Evolutionary conservation across 179 eudicot genomes (phyloP).

Genomic region (Carnegiea gigantea): DNA sequence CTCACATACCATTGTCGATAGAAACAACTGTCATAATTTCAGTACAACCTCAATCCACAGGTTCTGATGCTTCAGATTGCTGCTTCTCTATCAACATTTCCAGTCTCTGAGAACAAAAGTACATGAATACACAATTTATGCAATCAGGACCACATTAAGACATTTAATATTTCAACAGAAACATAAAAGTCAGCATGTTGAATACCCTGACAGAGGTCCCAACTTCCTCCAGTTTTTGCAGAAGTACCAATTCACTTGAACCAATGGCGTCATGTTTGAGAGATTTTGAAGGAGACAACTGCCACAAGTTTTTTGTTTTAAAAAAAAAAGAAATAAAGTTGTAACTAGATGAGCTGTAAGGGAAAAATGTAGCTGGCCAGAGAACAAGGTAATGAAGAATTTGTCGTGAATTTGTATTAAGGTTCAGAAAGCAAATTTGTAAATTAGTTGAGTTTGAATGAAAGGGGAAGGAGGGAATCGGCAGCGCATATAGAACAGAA

Average conservation of each 20-base stretch:
- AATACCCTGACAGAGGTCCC: constrained; percentile 72
- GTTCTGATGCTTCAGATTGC: constrained; percentile 38
- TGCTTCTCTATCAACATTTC: constrained; percentile 56
- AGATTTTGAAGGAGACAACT: constrained; percentile 59
- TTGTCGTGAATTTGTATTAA: not conserved
- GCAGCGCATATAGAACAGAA: not conserved
- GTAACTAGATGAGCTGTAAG: not conserved
- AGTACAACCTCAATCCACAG: constrained; percentile 30
- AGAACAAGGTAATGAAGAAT: not conserved
- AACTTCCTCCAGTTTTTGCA: constrained; percentile 76
- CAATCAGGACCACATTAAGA: not conserved
- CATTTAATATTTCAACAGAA: not conserved
- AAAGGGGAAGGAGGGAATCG: not conserved
- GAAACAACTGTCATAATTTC: not conserved
- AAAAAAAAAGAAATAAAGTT: not conserved
- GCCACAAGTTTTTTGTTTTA: constrained; percentile 16
- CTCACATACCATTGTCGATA: too few relatives aligned
- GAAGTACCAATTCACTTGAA: constrained; percentile 46
- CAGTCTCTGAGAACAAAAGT: constrained; percentile 52
- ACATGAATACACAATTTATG: not conserved
- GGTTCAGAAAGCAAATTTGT: not conserved
- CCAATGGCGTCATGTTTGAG: constrained; percentile 34
- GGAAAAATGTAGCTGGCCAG: not conserved
- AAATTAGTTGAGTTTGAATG: not conserved
- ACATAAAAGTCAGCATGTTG: not conserved